Conservation (phyloP, 1,284 basidiomycete species). For the Ganoderma leucocontextum region DNA sequence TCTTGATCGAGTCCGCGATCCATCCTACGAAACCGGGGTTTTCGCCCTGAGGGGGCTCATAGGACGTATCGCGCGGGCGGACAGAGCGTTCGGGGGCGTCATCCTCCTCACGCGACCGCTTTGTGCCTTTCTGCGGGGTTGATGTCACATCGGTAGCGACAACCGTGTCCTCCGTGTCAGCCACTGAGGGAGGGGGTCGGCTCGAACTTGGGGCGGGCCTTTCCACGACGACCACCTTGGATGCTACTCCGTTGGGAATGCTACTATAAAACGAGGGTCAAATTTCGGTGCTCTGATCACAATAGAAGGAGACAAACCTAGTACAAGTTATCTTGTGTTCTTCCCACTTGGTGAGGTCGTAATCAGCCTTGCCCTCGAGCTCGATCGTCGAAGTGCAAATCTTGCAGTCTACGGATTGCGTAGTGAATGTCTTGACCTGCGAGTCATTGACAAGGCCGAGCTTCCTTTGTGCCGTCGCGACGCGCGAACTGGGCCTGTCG, state of each 20-base stretch:
- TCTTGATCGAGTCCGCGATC: conserved; percentile 67
- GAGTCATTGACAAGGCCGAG: conserved; percentile 66
- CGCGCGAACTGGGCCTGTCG: conserved; percentile 58
- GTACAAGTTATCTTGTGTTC: conserved; percentile 62
- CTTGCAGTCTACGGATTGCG: conserved; percentile 56
- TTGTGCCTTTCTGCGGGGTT: conserved; percentile 45
- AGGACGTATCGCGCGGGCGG: conserved; percentile 58
- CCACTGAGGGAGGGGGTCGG: conserved; percentile 46
- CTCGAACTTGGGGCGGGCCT: conserved; percentile 27
- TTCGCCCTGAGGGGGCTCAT: conserved; percentile 52
- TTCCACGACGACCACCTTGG: conserved; percentile 8
- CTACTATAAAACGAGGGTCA: neutral
- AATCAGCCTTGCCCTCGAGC: conserved; percentile 58
- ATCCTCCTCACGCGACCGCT: conserved; percentile 54
- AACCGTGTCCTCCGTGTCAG: conserved; percentile 53
- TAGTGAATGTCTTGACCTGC: conserved; percentile 57
- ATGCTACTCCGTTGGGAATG: neutral
- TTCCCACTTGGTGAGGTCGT: conserved; percentile 65
- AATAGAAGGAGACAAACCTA: conserved; percentile 41
- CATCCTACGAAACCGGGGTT: conserved; percentile 57
- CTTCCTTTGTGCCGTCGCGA: conserved; percentile 66
- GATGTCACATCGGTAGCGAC: conserved; percentile 41
- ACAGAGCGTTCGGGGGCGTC: conserved; percentile 50
- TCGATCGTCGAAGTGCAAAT: conserved; percentile 53
- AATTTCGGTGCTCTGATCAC: too few species aligned